phyloP scores from a whole-genome alignment of 129 eudicot species.

The Lactuca sativa region DNA sequence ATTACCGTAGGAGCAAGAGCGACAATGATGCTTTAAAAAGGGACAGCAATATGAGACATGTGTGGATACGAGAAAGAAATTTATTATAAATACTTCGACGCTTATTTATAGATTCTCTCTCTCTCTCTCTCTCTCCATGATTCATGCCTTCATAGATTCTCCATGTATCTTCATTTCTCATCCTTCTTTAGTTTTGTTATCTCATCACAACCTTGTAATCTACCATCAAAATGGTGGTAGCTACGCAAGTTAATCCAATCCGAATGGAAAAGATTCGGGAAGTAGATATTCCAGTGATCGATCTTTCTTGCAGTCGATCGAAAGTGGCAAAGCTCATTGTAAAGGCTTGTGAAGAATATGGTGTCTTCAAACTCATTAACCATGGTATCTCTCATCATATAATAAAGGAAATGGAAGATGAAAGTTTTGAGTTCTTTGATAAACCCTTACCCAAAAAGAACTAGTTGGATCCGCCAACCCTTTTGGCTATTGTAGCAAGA shows the following conservation, averaged over 20 bases:
- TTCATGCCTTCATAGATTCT: not conserved
- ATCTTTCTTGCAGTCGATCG: constrained; percentile 29
- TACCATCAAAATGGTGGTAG: constrained; percentile 37
- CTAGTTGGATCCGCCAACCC: constrained; percentile 65
- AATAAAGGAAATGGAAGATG: constrained; percentile 53
- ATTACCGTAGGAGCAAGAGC: too few relatives aligned
- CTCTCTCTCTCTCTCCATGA: not conserved
- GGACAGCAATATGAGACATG: constrained; percentile 1
- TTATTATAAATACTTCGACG: constrained; percentile 4
- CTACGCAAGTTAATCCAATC: constrained; percentile 22
- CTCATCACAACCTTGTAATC: not conserved
- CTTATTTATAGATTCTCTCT: not conserved
- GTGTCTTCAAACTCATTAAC: constrained; percentile 80
- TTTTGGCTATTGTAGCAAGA: constrained; percentile 73
- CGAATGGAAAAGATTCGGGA: constrained; percentile 36
- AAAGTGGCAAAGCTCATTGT: constrained; percentile 47
- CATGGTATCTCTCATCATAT: constrained; percentile 60
- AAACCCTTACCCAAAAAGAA: constrained; percentile 54
- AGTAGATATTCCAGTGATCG: constrained; percentile 50
- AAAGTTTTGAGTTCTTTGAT: constrained; percentile 48
- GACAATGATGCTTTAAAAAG: too few relatives aligned
- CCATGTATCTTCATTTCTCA: not conserved
- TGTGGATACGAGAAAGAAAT: constrained; percentile 2
- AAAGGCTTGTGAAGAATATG: constrained; percentile 72
- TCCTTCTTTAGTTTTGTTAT: not conserved